Evolutionary conservation across 2,329 filamentous ascomycete genomes (phyloP), one percentile per base, ranked within the genome.

Genomic region (Emergomyces orientalis): DNA sequence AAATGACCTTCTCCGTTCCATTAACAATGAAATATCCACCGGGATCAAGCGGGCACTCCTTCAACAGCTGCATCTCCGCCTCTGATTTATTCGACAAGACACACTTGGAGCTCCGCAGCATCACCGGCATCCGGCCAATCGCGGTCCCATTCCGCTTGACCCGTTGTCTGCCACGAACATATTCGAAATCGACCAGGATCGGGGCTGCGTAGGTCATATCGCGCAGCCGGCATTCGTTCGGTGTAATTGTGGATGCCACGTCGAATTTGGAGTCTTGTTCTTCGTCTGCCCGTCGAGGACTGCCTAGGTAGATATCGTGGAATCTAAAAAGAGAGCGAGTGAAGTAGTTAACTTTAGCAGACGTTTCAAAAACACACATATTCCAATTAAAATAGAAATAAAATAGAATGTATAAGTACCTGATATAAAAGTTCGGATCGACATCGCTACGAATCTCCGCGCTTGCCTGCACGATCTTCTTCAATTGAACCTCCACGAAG

Each of bases 181-280:
- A 97, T 68, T 90, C 87, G 61, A 97, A 90, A 72, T 97, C 92
- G 65, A 97, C 91, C 43, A 91, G 84, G 65, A 99, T 96, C 0
- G 93, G 93, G 11, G 94, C 94, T 25, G 91, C 89, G 74, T 99
- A 99, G n/a, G 93, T 97, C 83, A 96, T 92, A 74, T 99, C 95
- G 70, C 95, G 87, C 63, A 99, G 81, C 41, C 94, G 89, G 73
- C 94, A 99, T 79, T 99, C 95, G 79, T 97, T 96, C 1, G 94
- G 94, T 1, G 91, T 96, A 65, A 99, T 79, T 7, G 78, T 80
- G 9, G 81, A 83, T 62, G 77, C 74, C 61, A 74, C 74, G 41
- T 76, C 74, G 32, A 73, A 69, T 37, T 72, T 71, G 47, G 73
- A 72, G 64, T 76, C 87, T 66, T 87, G 83, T 59, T 87, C 84